Evolutionary conservation across 139 green algal genomes (phyloP).

Genomic region (Coccomyxa sp.): DNA sequence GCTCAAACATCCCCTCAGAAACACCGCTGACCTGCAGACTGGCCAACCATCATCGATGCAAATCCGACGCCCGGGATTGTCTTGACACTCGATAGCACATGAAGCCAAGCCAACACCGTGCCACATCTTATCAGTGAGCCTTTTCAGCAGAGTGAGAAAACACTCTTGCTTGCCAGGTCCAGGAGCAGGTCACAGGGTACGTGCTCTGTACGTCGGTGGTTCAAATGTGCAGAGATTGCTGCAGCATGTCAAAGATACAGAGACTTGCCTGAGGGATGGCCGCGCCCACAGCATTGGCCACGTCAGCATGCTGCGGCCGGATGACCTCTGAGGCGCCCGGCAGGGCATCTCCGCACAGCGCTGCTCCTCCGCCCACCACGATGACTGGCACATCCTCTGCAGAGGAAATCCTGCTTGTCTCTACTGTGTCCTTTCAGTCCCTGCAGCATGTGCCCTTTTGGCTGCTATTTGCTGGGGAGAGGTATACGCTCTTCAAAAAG

Average conservation of each 20-base stretch:
- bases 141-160: no score
- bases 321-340: slow-evolving; percentile 14
- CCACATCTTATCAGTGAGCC: no score
- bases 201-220: no score
- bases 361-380: slow-evolving; percentile 35
- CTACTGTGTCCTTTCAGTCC: not conserved
- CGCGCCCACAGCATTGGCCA: slow-evolving; percentile 46
- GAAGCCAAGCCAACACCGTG: no score
- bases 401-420: not conserved
- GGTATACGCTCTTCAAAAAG: not conserved
- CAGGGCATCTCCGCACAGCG: slow-evolving; percentile 26
- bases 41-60: not conserved
- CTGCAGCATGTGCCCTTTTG: not conserved
- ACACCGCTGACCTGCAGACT: slow-evolving; percentile 20
- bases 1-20: slow-evolving; percentile 15
- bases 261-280: slow-evolving; percentile 29
- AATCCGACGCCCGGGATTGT: no score
- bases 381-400: slow-evolving; percentile 31
- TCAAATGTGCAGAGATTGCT: no score
- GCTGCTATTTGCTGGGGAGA: not conserved
- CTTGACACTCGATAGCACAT: no score
- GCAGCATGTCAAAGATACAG: no score
- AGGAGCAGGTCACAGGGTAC: no score
- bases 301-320: slow-evolving; percentile 21
- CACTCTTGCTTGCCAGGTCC: no score